phyloP scores from a whole-genome alignment of 2,329 filamentous ascomycete genomes.

The Fusarium kyushuense region DNA sequence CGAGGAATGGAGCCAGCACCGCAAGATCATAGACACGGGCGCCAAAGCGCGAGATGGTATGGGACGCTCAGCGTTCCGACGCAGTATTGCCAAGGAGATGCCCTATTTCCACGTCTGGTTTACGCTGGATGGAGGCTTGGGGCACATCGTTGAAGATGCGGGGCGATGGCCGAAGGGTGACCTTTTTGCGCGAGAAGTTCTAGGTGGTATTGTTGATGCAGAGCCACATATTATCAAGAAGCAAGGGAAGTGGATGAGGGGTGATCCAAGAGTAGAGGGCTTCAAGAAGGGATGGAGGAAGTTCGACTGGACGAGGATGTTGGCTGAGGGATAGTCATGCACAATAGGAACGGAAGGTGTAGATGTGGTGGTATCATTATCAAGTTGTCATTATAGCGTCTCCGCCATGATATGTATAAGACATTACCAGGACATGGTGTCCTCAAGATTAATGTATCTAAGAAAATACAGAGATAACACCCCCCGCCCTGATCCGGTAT shows the following conservation, averaged over 20 bases:
- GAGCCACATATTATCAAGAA: slow-evolving; percentile 87
- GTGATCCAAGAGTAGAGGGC: slow-evolving; percentile 75
- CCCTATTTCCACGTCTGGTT: slow-evolving; percentile 99
- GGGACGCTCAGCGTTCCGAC: slow-evolving; percentile 84
- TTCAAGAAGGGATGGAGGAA: slow-evolving; percentile 90
- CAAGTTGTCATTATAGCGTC: slow-evolving; percentile 20
- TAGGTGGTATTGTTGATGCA: slow-evolving; percentile 91
- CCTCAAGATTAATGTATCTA: slow-evolving; percentile 45
- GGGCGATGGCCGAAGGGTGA: slow-evolving; percentile 90
- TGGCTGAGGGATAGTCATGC: slow-evolving; percentile 55
- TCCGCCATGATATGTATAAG: slow-evolving; percentile 31
- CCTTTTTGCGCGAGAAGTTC: slow-evolving; percentile 89
- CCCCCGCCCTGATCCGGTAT: slow-evolving; percentile 1
- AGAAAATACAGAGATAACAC: slow-evolving; percentile 26
- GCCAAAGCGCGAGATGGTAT: slow-evolving; percentile 71
- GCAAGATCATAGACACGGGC: slow-evolving; percentile 91
- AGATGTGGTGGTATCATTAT: not conserved
- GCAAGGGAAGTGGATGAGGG: slow-evolving; percentile 85
- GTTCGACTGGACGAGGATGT: slow-evolving; percentile 85
- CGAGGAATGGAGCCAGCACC: slow-evolving; percentile 95
- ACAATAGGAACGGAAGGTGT: not conserved
- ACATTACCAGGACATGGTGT: slow-evolving; percentile 39
- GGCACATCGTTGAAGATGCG: slow-evolving; percentile 90
- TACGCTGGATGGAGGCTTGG: slow-evolving; percentile 88
- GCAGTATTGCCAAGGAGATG: slow-evolving; percentile 91